Evolutionary conservation across 2,329 filamentous ascomycete species (phyloP), one percentile per base, ranked within the genome.

Genomic region (Clathrospora elynae): DNA sequence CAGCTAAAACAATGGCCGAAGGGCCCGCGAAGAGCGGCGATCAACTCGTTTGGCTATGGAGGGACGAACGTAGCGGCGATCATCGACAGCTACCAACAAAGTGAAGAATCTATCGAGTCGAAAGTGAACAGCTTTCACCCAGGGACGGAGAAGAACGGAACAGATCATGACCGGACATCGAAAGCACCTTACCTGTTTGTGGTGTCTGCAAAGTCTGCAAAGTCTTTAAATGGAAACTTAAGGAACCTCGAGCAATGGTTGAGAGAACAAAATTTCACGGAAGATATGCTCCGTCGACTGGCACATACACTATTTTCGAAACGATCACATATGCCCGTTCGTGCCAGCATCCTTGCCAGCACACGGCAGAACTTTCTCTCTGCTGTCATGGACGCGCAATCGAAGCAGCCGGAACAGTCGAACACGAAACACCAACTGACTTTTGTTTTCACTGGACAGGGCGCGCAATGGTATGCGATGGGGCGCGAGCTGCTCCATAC

Each of bases 31-130:
- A 18, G 58, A 17, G 58, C 49, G 13, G 43, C 46, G 4, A 38
- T 59, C 10, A 60, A 60, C 24, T 54, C 45, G 1, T 59, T 61
- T 32, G 57, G 57, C 1, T 56, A 44, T 24, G 57, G 57, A 6
- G 57, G 57, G 9, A 39, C 57, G 2, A 61, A 51, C 24, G 28
- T 19, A 2, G 35, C 41, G 10, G 33, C 25, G 10, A 36, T 43
- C 11, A n/a, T 43, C n/a, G 40, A 43, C 6, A 26, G 22, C 6
- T 18, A 24, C 26, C 4, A 7, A 11, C n/a, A n/a, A n/a, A n/a
- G n/a, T n/a, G 10, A 13, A 14, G 8, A 20, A 32, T n/a, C 5
- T 4, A 19, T 18, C 5, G 12, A 19, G 5, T 11, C 14, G 6
- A 16, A 5, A 5, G 8, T 19, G 16, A 19, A 11, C 16, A 16